These are phyloP conservation scores for Jatropha curcas DNA, from an alignment of 345 rosid genomes.

Conservation along the genomic window DNA sequence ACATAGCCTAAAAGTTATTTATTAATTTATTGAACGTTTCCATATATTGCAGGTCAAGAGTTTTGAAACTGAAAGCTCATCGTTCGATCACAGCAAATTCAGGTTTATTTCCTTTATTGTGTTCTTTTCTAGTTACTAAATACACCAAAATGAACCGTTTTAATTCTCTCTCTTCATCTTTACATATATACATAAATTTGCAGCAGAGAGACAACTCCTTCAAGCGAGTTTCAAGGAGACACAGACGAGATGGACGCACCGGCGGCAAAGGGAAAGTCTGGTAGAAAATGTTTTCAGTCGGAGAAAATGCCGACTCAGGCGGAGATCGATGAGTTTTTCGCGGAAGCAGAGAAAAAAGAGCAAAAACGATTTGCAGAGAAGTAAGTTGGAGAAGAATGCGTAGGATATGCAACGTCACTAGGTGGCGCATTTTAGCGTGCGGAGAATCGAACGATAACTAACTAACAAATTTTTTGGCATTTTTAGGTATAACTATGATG, in stretches of 20 bases:
- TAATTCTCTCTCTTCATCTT: not conserved
- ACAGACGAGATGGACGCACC: conserved; percentile 26
- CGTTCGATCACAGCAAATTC: conserved; percentile 42
- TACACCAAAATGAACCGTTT: not conserved
- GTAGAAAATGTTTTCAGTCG: conserved; percentile 6
- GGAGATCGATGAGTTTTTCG: conserved; percentile 48
- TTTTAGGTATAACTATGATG: conserved; percentile 73
- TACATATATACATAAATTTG: not conserved
- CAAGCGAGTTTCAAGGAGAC: conserved; percentile 31
- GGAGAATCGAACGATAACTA: conserved; percentile 30
- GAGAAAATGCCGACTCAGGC: conserved; percentile 33
- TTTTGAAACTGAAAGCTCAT: conserved; percentile 47
- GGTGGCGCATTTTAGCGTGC: conserved; percentile 28
- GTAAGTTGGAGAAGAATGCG: conserved; percentile 44
- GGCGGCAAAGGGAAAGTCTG: conserved; percentile 7
- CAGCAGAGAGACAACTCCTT: conserved; percentile 33
- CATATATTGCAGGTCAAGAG: conserved; percentile 37
- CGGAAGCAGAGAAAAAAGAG: conserved; percentile 37
- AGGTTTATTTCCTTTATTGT: conserved; percentile 38
- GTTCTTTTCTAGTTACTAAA: not conserved
- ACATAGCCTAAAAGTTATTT: not conserved
- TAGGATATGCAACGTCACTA: conserved; percentile 34
- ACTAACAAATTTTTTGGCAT: conserved; percentile 39
- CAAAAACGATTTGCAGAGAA: conserved; percentile 51
- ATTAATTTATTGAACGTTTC: not conserved